phyloP scores from a whole-genome alignment of 1,284 basidiomycete species.

The Acaromyces ingoldii region DNA sequence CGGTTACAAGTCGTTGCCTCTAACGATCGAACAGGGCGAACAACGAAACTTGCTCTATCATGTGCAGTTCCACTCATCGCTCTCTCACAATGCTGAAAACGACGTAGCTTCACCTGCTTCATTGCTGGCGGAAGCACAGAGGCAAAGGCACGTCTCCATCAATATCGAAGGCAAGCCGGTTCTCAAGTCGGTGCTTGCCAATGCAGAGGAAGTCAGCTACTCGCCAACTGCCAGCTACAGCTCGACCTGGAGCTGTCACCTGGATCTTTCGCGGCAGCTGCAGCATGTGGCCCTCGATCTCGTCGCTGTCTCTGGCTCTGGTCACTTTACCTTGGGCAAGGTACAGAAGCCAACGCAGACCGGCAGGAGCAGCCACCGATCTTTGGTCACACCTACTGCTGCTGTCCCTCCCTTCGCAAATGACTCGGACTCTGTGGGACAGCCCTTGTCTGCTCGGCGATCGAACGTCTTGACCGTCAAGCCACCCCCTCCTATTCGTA shows the following conservation, averaged over 20 bases:
- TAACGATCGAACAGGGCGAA: conserved; percentile 5
- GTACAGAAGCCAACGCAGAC: too few relatives aligned
- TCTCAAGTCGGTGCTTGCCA: not conserved
- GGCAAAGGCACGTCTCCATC: conserved; percentile 3
- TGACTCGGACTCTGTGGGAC: too few relatives aligned
- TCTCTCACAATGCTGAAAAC: not conserved
- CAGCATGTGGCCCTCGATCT: not conserved
- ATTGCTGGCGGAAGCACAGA: not conserved
- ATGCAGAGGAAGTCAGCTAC: not conserved
- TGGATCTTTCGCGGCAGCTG: conserved; percentile 1
- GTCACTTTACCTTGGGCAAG: too few relatives aligned
- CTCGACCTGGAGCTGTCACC: conserved; percentile 8
- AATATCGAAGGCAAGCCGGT: conserved; percentile 3
- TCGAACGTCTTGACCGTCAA: too few relatives aligned
- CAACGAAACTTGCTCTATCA: conserved; percentile 9
- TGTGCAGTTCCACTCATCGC: conserved; percentile 1
- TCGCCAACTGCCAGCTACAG: conserved; percentile 2
- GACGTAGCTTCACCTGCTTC: not conserved
- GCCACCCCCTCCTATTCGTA: conserved; percentile 1
- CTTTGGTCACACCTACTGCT: too few relatives aligned
- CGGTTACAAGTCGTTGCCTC: not conserved
- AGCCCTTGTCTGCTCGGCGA: too few relatives aligned
- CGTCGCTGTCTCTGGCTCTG: too few relatives aligned
- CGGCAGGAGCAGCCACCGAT: too few relatives aligned
- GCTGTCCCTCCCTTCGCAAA: too few relatives aligned